These are phyloP conservation scores for Hericium coralloides DNA, from an alignment of 768 basidiomycete species.

Conservation along the genomic window DNA sequence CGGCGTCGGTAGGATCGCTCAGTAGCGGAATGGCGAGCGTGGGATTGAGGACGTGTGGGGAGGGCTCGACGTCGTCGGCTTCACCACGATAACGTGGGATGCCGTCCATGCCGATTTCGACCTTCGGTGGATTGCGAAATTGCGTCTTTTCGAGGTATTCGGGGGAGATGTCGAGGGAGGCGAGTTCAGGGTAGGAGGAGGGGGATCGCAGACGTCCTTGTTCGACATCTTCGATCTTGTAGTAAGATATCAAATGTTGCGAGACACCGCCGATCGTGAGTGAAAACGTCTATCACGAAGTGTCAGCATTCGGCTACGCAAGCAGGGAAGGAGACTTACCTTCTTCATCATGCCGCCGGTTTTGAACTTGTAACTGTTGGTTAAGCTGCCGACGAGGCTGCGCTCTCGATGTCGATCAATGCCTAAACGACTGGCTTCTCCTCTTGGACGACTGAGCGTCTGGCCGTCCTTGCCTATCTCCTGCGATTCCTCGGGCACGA, in stretches of 20 bases:
- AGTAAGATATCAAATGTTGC: conserved; percentile 93
- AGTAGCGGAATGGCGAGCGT: conserved; percentile 13
- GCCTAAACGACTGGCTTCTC: conserved; percentile 34
- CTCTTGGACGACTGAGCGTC: conserved; percentile 58
- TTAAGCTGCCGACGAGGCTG: conserved; percentile 80
- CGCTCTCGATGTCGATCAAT: conserved; percentile 73
- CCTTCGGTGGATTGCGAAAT: conserved; percentile 85
- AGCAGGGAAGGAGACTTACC: conserved; percentile 37
- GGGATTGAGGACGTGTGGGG: conserved; percentile 21
- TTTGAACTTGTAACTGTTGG: conserved; percentile 92
- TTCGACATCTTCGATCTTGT: conserved; percentile 85
- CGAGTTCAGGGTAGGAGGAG: conserved; percentile 81
- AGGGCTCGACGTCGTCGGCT: conserved; percentile 51
- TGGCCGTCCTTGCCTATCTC: conserved; percentile 21
- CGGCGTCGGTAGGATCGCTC: conserved; percentile 12
- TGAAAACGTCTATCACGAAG: conserved; percentile 89
- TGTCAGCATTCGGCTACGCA: background rate
- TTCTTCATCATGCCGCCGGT: conserved; percentile 94
- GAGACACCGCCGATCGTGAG: conserved; percentile 75
- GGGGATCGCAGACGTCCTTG: conserved; percentile 83
- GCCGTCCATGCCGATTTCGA: conserved; percentile 81
- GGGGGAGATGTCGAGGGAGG: conserved; percentile 75
- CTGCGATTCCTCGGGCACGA: conserved; percentile 24
- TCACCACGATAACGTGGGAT: conserved; percentile 75
- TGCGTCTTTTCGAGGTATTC: conserved; percentile 87